Evolutionary conservation across 169 alveolate genomes (phyloP).

Genomic region (Cryptosporidium meleagridis): DNA sequence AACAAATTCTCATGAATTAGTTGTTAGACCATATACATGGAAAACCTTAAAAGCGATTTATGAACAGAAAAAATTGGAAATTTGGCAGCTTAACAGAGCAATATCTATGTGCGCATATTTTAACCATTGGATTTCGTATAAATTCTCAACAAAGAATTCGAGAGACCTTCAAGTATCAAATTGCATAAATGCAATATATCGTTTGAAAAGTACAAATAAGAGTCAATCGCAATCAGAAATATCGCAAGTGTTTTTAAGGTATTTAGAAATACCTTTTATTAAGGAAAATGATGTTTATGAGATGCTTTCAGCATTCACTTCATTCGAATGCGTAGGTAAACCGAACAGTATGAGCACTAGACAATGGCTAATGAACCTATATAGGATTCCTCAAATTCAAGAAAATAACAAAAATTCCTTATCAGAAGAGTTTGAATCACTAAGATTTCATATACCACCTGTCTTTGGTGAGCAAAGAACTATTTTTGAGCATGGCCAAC

Average conservation of each 20-base stretch:
- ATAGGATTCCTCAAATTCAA: constrained; percentile 72
- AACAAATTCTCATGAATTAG: neutral
- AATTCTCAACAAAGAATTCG: neutral
- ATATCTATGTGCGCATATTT: constrained; percentile 70
- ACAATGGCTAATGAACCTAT: constrained; percentile 56
- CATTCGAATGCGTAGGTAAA: constrained; percentile 27
- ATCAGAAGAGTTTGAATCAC: constrained; percentile 20
- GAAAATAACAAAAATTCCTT: constrained; percentile 22
- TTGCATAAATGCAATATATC: constrained; percentile 36
- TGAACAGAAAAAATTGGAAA: constrained; percentile 13
- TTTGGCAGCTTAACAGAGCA: constrained; percentile 62
- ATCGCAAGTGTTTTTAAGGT: constrained; percentile 15
- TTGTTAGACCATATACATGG: constrained; percentile 55
- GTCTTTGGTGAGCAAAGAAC: constrained; percentile 13
- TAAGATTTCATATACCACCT: constrained; percentile 40
- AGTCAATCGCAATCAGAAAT: constrained; percentile 41
- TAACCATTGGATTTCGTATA: constrained; percentile 60
- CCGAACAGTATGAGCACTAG: constrained; percentile 46
- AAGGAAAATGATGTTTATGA: constrained; percentile 28
- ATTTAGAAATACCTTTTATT: constrained; percentile 15
- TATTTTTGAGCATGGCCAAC: neutral
- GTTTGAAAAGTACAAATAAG: neutral
- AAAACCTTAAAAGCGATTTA: neutral
- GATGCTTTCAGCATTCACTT: constrained; percentile 65
- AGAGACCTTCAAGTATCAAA: constrained; percentile 6